Percentiles rank a stretch among this genome's conserved stretches.
Evolutionary conservation across 2,329 filamentous ascomycete genomes (phyloP).

Genomic region (Calonectria naviculata): DNA sequence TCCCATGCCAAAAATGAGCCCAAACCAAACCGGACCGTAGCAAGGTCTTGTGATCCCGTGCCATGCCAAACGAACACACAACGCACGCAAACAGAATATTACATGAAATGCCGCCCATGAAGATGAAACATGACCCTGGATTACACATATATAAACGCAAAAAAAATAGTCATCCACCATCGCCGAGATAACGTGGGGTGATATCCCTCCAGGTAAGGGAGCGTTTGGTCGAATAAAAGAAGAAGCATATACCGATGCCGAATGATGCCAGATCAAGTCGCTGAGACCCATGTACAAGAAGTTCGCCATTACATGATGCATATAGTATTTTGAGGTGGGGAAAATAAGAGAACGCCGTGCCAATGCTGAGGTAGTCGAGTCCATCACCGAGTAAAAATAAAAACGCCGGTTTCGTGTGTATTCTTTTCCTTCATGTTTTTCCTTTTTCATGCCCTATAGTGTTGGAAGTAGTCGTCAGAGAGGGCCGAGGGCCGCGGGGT

Average conservation of each 20-base stretch:
- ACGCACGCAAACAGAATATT: background rate
- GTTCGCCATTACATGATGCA: constrained; percentile 9
- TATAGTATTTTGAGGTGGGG: constrained; percentile 1
- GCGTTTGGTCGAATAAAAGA: constrained; percentile 24
- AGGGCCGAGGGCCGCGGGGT: constrained; percentile 34
- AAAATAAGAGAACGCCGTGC: constrained; percentile 13
- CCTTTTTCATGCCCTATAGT: constrained; percentile 32
- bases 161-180: background rate
- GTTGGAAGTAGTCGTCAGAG: constrained; percentile 38
- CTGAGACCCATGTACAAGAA: constrained; percentile 20
- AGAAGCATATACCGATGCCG: constrained; percentile 16
- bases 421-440: constrained; percentile 7
- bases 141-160: constrained; percentile 5
- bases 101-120: constrained; percentile 5
- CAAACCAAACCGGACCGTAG: constrained; percentile 13
- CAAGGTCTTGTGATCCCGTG: constrained; percentile 21
- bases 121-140: constrained; percentile 16
- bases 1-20: constrained; percentile 29
- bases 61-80: constrained; percentile 19
- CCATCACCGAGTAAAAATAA: background rate
- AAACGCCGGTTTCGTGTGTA: constrained; percentile 30
- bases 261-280: constrained; percentile 34
- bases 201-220: constrained; percentile 11
- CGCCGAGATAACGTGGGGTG: background rate
- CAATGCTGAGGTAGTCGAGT: constrained; percentile 1